Evolutionary conservation across 441 rosid genomes (phyloP).

Genomic region (Daphne laureola): DNA sequence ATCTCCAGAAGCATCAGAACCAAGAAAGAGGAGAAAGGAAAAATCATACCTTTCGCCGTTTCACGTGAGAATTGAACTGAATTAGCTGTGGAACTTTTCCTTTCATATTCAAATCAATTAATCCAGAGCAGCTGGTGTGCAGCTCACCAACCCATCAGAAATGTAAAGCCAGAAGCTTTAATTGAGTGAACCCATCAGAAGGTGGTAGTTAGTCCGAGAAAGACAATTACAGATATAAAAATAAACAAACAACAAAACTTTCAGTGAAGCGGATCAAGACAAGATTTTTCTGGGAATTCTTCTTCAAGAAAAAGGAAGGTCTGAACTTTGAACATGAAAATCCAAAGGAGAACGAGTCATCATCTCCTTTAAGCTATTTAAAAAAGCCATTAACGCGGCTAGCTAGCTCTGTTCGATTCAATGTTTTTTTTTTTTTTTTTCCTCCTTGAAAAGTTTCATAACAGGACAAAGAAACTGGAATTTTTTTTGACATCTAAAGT

Average conservation of each 20-base stretch:
- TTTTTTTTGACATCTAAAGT: too few relatives aligned
- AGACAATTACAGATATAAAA: background rate
- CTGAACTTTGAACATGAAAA: background rate
- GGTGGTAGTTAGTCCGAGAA: too few relatives aligned
- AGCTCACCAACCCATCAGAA: conserved; percentile 54
- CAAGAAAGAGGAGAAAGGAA: conserved; percentile 18
- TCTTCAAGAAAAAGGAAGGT: background rate
- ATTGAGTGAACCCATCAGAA: conserved; percentile 2
- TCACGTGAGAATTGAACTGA: background rate
- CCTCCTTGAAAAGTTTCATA: too few relatives aligned
- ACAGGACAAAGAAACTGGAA: too few relatives aligned
- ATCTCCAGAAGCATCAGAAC: background rate
- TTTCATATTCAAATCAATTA: conserved; percentile 39
- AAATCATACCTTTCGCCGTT: conserved; percentile 1
- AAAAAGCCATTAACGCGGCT: conserved; percentile 12
- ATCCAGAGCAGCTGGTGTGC: conserved; percentile 56
- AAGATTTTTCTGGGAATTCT: conserved; percentile 1
- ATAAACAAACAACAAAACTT: background rate
- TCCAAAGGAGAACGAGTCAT: conserved; percentile 13
- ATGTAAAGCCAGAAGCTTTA: background rate
- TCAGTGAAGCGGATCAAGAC: conserved; percentile 13
- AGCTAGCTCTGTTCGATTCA: too few relatives aligned
- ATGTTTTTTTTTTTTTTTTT: too few relatives aligned
- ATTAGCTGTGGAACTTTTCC: conserved; percentile 33
- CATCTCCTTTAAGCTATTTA: background rate